These are phyloP conservation scores for Laguncularia racemosa DNA, from an alignment of 345 rosid species.

Conservation along the genomic window DNA sequence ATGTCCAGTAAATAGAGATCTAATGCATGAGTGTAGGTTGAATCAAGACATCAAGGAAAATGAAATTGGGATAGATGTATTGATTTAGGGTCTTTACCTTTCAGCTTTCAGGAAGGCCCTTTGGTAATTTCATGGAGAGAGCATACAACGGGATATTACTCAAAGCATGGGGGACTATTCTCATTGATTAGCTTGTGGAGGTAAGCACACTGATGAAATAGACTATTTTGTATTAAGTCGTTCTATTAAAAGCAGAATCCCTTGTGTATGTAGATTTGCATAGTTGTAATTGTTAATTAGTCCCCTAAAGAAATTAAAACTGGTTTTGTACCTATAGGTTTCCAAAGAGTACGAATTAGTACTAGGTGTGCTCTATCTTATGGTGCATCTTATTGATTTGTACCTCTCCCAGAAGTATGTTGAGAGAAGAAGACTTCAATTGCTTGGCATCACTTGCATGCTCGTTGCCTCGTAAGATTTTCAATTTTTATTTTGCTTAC, in stretches of 20 bases:
- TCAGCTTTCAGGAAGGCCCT: constrained; percentile 66
- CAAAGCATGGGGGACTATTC: constrained; percentile 80
- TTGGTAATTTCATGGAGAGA: constrained; percentile 61
- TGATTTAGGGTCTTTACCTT: constrained; percentile 12
- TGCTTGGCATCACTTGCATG: constrained; percentile 96
- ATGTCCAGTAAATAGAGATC: constrained; percentile 19
- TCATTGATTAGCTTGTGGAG: constrained; percentile 99
- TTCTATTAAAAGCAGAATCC: background rate
- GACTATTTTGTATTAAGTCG: background rate
- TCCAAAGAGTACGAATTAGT: constrained; percentile 86
- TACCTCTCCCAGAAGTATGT: constrained; percentile 62
- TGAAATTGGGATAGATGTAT: background rate
- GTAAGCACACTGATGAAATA: constrained; percentile 22
- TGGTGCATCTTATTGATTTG: constrained; percentile 75
- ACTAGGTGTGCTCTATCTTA: constrained; percentile 76
- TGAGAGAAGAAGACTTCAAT: constrained; percentile 72
- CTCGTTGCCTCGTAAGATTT: constrained; percentile 83
- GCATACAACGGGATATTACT: constrained; percentile 60
- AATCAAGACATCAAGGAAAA: background rate
- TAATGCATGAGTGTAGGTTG: background rate
- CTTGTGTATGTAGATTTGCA: background rate
- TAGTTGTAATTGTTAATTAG: background rate
- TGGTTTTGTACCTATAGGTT: constrained; percentile 44
- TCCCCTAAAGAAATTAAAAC: background rate
- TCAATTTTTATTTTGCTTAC: too few species aligned